Percentiles rank a stretch among this genome's conserved stretches.
These are phyloP conservation scores for Paramecium tetraurelia DNA, from an alignment of 73 alveolate species.

Conservation along the genomic window DNA sequence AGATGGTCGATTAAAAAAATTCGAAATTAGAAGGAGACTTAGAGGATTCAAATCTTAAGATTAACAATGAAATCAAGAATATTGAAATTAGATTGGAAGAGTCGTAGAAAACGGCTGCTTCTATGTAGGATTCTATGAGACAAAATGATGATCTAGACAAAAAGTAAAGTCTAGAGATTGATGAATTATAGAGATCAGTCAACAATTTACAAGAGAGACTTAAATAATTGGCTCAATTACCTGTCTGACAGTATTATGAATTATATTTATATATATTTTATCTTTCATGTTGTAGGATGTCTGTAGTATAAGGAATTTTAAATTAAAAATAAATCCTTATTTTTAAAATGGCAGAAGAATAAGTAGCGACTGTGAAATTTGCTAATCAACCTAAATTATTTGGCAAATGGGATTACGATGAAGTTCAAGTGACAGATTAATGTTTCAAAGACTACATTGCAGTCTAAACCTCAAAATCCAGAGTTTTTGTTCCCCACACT, in stretches of 20 bases:
- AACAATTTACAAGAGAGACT: neutral
- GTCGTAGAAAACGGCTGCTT: neutral
- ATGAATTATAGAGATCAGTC: neutral
- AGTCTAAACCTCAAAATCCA: slow-evolving; percentile 73
- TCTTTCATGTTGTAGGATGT: neutral
- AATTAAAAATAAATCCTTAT: neutral
- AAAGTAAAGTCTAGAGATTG: neutral
- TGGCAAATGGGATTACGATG: slow-evolving; percentile 93
- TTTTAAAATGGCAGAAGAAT: slow-evolving; percentile 11
- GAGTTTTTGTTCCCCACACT: slow-evolving; percentile 96
- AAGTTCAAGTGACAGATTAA: slow-evolving; percentile 77
- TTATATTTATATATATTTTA: neutral
- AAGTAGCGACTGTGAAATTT: slow-evolving; percentile 12
- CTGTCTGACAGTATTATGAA: neutral
- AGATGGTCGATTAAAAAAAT: neutral
- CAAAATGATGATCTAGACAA: neutral
- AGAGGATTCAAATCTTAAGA: neutral
- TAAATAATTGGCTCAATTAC: neutral
- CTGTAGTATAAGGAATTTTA: neutral
- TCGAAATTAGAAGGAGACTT: neutral
- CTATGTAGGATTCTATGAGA: neutral
- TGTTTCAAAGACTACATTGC: slow-evolving; percentile 89
- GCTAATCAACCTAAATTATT: slow-evolving; percentile 75
- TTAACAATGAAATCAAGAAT: neutral
- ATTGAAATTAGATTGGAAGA: neutral